These are phyloP conservation scores for Quercus gilva DNA, from an alignment of 306 rosid species.

Conservation along the genomic window DNA sequence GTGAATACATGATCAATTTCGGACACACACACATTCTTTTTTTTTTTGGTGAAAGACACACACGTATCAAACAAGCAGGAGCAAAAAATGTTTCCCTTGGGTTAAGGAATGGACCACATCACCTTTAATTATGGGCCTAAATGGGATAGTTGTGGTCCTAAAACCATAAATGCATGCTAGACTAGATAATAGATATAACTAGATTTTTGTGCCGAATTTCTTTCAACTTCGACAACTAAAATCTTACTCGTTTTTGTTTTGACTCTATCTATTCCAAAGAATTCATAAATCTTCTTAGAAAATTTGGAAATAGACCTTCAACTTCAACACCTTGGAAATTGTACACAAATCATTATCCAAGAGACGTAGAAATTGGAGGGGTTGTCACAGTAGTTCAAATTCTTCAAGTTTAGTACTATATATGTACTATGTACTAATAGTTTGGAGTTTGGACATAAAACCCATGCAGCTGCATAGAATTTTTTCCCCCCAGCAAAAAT, in stretches of 20 bases:
- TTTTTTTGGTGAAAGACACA: too few species aligned
- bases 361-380: too few species aligned
- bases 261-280: background rate
- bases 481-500: background rate
- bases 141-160: background rate
- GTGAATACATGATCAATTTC: background rate
- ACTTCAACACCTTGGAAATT: too few species aligned
- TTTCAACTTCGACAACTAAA: background rate
- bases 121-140: background rate
- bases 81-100: background rate
- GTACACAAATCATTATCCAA: too few species aligned
- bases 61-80: background rate
- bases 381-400: too few species aligned
- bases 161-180: background rate
- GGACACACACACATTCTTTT: background rate
- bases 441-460: too few species aligned
- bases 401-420: too few species aligned
- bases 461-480: too few species aligned
- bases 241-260: background rate
- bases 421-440: too few species aligned
- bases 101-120: background rate
- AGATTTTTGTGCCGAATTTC: background rate
- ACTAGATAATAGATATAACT: too few species aligned
- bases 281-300: background rate
- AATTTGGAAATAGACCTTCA: background rate